These are phyloP conservation scores for Penicillium hordei DNA, from an alignment of 2,329 filamentous ascomycete species.

Conservation along the genomic window DNA sequence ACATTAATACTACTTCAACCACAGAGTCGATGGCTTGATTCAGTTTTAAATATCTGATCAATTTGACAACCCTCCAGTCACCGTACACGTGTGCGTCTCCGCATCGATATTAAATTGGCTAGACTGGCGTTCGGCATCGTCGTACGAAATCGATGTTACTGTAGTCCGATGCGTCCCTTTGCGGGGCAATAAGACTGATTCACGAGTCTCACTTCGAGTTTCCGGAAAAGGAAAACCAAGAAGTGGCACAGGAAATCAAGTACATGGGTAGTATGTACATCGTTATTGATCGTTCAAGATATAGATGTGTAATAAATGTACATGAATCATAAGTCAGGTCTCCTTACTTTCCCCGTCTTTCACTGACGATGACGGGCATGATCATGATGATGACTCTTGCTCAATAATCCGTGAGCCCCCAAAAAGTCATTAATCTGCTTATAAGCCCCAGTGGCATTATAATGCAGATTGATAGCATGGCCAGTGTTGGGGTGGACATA, in stretches of 20 bases:
- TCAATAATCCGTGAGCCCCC: not conserved
- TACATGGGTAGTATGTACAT: not conserved
- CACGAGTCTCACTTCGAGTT: constrained; percentile 14
- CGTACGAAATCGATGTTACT: constrained; percentile 18
- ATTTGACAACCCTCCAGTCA: constrained; percentile 15
- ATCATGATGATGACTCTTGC: not conserved
- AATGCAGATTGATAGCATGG: constrained; percentile 32
- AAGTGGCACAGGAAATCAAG: too few species aligned
- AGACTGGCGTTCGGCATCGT: constrained; percentile 28
- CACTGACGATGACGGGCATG: not conserved
- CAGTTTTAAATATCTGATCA: not conserved
- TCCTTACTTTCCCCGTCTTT: not conserved
- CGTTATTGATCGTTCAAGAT: not conserved
- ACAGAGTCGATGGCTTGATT: too few species aligned
- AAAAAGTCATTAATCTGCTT: constrained; percentile 18
- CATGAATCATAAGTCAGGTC: not conserved
- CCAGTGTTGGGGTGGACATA: constrained; percentile 28
- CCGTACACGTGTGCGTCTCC: constrained; percentile 25
- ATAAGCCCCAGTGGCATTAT: constrained; percentile 29
- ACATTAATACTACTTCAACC: too few species aligned
- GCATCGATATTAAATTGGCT: constrained; percentile 29
- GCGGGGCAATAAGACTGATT: constrained; percentile 14
- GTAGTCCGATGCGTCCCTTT: constrained; percentile 13
- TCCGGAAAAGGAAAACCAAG: not conserved
- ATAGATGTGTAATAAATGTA: not conserved